These are phyloP conservation scores for Cutaneotrichosporon dermatis DNA, from an alignment of 1,284 basidiomycete genomes.

Conservation along the genomic window DNA sequence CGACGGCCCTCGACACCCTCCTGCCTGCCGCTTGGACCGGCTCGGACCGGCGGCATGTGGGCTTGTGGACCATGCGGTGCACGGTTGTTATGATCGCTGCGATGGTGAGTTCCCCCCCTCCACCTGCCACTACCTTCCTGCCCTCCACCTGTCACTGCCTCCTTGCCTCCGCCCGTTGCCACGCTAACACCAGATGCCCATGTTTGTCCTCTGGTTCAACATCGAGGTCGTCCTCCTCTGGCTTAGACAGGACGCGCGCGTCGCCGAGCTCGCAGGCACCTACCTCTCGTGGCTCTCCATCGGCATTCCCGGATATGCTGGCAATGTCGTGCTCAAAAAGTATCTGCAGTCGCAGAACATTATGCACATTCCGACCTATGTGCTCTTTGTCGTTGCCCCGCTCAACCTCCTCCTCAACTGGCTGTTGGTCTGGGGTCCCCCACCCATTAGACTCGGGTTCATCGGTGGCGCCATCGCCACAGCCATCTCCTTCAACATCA, in stretches of 20 bases:
- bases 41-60: constrained; percentile 72
- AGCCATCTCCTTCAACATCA: constrained; percentile 80
- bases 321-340: constrained; percentile 39
- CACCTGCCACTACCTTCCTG: no score
- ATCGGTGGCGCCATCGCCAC: constrained; percentile 89
- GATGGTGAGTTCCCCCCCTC: constrained; percentile 50
- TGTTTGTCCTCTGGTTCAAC: constrained; percentile 63
- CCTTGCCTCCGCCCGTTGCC: no score
- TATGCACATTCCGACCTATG: constrained; percentile 79
- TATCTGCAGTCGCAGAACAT: constrained; percentile 83
- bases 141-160: no score
- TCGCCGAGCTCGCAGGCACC: constrained; percentile 68
- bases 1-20: constrained; percentile 80
- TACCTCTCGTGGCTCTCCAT: constrained; percentile 75
- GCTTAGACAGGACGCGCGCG: constrained; percentile 75
- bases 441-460: constrained; percentile 73
- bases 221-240: constrained; percentile 71
- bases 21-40: constrained; percentile 89
- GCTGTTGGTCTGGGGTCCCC: constrained; percentile 81
- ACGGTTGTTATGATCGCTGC: constrained; percentile 59
- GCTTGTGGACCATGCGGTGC: constrained; percentile 88
- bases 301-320: constrained; percentile 76
- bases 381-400: constrained; percentile 78
- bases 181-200: constrained; percentile 35
- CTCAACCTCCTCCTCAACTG: constrained; percentile 81